Percentiles rank a stretch among this genome's conserved stretches.
phyloP scores from a whole-genome alignment of 306 rosid genomes.

The Cotoneaster glaucophyllus region DNA sequence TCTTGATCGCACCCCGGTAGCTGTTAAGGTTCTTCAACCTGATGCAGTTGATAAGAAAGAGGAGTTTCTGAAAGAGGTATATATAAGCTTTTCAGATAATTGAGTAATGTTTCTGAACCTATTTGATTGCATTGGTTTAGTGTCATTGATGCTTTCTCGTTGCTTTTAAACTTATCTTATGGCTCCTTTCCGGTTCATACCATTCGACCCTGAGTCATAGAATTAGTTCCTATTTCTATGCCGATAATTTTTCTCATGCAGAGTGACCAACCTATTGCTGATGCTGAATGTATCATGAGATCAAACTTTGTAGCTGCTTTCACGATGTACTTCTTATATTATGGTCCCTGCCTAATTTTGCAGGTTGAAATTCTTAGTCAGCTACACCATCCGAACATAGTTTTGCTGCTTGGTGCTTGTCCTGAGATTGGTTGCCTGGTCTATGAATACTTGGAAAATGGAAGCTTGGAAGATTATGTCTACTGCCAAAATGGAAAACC shows the following conservation, averaged over 20 bases:
- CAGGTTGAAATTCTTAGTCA: constrained; percentile 92
- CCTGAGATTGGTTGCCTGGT: constrained; percentile 81
- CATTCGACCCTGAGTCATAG: no score
- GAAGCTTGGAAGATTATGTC: constrained; percentile 74
- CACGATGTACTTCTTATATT: no score
- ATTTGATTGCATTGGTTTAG: constrained; percentile 6
- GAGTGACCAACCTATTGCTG: not conserved
- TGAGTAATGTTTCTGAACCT: constrained; percentile 17
- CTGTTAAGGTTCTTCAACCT: constrained; percentile 66
- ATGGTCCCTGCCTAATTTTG: constrained; percentile 21
- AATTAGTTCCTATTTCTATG: no score
- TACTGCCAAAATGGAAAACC: constrained; percentile 39
- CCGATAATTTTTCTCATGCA: no score
- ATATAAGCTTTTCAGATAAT: not conserved
- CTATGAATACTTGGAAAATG: constrained; percentile 87
- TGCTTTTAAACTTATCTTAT: no score
- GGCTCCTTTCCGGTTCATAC: no score
- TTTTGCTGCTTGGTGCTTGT: constrained; percentile 92
- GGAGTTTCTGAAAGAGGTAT: constrained; percentile 90
- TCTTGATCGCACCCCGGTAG: constrained; percentile 89
- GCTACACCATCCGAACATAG: constrained; percentile 82
- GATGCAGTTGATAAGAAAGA: constrained; percentile 54
- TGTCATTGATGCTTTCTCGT: not conserved
- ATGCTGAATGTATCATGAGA: constrained; percentile 4
- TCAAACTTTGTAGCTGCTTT: constrained; percentile 7